These are phyloP conservation scores for Vaccinium vitisidaea DNA, from an alignment of 148 eudicot species.

Conservation along the genomic window DNA sequence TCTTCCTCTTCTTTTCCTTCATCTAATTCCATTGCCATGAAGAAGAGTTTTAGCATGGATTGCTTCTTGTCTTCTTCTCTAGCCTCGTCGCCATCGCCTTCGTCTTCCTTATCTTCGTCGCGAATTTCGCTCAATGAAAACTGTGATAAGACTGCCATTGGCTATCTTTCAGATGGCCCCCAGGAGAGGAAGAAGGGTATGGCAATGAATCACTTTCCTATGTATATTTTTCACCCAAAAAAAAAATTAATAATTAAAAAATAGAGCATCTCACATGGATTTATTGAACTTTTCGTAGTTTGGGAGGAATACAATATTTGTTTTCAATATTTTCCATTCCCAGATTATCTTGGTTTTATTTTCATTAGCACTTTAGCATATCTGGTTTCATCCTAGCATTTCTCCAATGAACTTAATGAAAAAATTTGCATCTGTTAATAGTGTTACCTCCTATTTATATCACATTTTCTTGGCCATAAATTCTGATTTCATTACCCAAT, in stretches of 20 bases:
- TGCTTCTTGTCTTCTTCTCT: constrained; percentile 35
- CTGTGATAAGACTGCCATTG: constrained; percentile 28
- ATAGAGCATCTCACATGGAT: too few relatives aligned
- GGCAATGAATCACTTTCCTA: neutral
- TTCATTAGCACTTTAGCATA: neutral
- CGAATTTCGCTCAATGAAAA: constrained; percentile 25
- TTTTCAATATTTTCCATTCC: neutral
- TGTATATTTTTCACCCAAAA: neutral
- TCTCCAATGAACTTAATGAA: neutral
- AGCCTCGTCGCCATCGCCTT: constrained; percentile 32
- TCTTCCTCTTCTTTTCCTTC: constrained; percentile 16
- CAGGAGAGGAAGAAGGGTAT: constrained; percentile 57
- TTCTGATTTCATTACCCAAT: neutral
- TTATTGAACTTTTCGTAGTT: too few relatives aligned
- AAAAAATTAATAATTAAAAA: too few relatives aligned
- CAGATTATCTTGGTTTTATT: neutral
- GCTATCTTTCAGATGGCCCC: constrained; percentile 44
- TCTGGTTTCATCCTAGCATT: neutral
- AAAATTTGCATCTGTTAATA: neutral
- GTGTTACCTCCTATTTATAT: neutral
- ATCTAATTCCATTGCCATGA: constrained; percentile 25
- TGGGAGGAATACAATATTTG: too few relatives aligned
- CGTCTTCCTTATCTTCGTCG: constrained; percentile 30
- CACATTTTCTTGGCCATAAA: neutral
- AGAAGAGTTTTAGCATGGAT: constrained; percentile 51